Percentiles rank a stretch among this genome's conserved stretches.
phyloP scores from a whole-genome alignment of 2,329 filamentous ascomycete genomes.

The Trichoderma sp. region DNA sequence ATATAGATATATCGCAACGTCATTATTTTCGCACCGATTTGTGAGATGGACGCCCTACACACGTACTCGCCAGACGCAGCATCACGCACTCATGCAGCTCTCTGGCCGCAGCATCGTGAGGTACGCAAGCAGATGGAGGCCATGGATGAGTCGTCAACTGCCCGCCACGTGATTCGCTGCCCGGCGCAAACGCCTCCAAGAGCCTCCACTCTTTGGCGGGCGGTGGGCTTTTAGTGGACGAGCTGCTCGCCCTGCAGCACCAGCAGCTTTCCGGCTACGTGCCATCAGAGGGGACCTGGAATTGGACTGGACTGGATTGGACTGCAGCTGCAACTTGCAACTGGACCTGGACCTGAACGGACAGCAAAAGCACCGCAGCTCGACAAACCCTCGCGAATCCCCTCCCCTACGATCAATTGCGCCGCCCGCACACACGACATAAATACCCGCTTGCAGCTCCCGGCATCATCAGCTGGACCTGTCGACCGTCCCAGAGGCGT shows the following conservation, averaged over 20 bases:
- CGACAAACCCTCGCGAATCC: slow-evolving; percentile 3
- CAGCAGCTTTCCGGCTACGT: slow-evolving; percentile 20
- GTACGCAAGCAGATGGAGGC: slow-evolving; percentile 14
- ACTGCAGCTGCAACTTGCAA: neutral
- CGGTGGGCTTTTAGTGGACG: slow-evolving; percentile 26
- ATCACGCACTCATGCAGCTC: neutral
- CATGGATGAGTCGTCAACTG: slow-evolving; percentile 7
- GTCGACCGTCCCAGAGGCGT: slow-evolving; percentile 5
- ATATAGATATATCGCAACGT: slow-evolving; percentile 22
- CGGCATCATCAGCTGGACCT: neutral
- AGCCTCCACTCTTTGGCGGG: slow-evolving; percentile 25
- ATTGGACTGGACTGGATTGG: no score
- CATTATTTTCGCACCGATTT: slow-evolving; percentile 9
- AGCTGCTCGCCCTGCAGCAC: slow-evolving; percentile 18
- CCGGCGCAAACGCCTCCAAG: slow-evolving; percentile 48
- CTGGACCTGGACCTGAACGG: no score
- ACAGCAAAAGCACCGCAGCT: neutral
- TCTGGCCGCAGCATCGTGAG: slow-evolving; percentile 5
- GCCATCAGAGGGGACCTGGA: slow-evolving; percentile 16
- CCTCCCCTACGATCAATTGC: slow-evolving; percentile 2
- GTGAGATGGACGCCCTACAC: neutral
- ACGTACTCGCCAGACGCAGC: slow-evolving; percentile 2
- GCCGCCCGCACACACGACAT: neutral
- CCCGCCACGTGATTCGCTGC: slow-evolving; percentile 27
- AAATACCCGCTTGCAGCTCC: slow-evolving; percentile 12